A percentile compares a stretch with the other conserved stretches of the same genome.
phyloP scores from a whole-genome alignment of 768 basidiomycete species.

The Boletus tylopilopsis region DNA sequence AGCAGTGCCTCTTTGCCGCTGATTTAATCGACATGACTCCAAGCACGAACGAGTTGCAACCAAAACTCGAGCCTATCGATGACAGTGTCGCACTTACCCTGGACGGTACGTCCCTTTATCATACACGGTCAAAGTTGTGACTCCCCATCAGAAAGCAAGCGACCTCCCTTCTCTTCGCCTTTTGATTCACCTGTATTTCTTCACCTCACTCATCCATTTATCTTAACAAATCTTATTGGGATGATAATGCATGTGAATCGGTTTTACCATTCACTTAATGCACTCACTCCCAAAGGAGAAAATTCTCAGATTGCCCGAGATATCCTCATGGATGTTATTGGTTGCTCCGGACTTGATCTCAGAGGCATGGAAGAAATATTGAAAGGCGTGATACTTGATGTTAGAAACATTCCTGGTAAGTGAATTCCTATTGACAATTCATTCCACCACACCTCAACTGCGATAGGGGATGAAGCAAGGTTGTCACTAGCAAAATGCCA shows the following conservation, averaged over 20 bases:
- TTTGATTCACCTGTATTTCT: constrained; percentile 45
- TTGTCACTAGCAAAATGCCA: constrained; percentile 57
- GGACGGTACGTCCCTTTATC: constrained; percentile 23
- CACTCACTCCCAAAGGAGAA: constrained; percentile 54
- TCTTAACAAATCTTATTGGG: constrained; percentile 46
- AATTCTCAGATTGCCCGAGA: constrained; percentile 62
- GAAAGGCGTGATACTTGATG: constrained; percentile 30
- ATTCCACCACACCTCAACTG: not conserved
- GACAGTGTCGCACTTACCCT: constrained; percentile 20
- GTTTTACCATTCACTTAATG: constrained; percentile 51
- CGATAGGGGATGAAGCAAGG: constrained; percentile 47
- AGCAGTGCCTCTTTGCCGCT: constrained; percentile 40
- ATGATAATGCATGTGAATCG: constrained; percentile 55
- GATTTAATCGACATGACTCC: constrained; percentile 21
- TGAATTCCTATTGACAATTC: constrained; percentile 6
- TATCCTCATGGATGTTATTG: constrained; percentile 57
- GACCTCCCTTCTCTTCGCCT: constrained; percentile 11
- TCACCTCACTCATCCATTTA: constrained; percentile 59
- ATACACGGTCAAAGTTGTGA: constrained; percentile 39
- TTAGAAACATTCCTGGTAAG: constrained; percentile 22
- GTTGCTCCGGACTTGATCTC: constrained; percentile 63
- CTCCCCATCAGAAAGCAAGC: constrained; percentile 27
- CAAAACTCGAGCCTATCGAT: constrained; percentile 29
- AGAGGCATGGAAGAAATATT: constrained; percentile 47
- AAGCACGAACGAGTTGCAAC: constrained; percentile 8